Conservation (phyloP, 2,329 filamentous ascomycete species). For the Fusarium devonianum region DNA sequence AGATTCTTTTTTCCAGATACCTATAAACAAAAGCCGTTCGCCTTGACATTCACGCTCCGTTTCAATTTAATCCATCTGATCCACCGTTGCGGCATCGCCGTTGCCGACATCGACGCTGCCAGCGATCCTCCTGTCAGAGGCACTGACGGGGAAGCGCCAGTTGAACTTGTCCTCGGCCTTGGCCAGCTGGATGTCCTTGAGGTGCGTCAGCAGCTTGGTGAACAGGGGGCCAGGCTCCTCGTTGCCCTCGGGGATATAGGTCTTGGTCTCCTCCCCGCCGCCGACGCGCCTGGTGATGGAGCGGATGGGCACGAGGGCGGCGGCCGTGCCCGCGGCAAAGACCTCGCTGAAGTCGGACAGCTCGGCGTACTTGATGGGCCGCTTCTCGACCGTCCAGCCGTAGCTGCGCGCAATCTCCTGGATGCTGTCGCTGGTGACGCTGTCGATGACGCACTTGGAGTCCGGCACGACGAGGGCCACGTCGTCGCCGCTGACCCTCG, state of each 20-base stretch:
- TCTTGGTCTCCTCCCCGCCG: conserved; percentile 55
- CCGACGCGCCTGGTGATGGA: conserved; percentile 77
- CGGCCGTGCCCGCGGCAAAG: conserved; percentile 90
- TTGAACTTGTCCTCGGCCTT: conserved; percentile 78
- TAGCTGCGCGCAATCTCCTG: conserved; percentile 77
- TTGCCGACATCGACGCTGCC: conserved; percentile 31
- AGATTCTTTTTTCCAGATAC: not conserved
- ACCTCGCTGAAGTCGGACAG: conserved; percentile 71
- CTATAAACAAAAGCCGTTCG: conserved; percentile 9
- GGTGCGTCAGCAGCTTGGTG: conserved; percentile 72
- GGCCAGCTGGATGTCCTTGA: conserved; percentile 87
- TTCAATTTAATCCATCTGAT: conserved; percentile 44
- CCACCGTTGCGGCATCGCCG: conserved; percentile 42
- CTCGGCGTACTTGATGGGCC: conserved; percentile 70
- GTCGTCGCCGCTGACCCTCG: conserved; percentile 64
- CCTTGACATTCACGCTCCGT: conserved; percentile 5
- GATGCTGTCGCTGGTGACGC: conserved; percentile 81
- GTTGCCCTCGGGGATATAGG: conserved; percentile 61
- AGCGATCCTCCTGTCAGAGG: conserved; percentile 54
- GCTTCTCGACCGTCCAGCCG: conserved; percentile 84
- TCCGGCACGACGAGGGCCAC: conserved; percentile 86
- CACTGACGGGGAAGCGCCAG: conserved; percentile 66
- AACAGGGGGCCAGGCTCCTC: conserved; percentile 78
- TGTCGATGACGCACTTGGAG: conserved; percentile 86
- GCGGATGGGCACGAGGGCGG: conserved; percentile 88